Conservation (phyloP, 1,139 yeast species). For the Eremothecium cymbalariae region DNA sequence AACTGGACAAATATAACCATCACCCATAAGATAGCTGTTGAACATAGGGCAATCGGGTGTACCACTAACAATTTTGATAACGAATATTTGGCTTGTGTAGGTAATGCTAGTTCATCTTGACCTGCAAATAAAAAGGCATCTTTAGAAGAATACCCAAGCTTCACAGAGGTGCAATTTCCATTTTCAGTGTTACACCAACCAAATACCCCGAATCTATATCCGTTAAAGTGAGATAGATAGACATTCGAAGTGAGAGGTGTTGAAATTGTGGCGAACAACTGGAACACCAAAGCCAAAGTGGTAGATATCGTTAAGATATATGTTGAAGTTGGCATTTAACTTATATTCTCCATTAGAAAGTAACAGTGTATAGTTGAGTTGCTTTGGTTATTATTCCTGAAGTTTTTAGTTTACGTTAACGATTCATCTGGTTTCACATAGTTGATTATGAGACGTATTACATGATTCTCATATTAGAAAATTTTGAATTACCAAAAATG, state of each 20-base stretch:
- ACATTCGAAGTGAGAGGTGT: conserved; percentile 49
- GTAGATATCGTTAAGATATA: neutral
- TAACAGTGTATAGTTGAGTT: no score
- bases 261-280: conserved; percentile 29
- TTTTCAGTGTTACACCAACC: conserved; percentile 53
- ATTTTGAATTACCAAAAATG: no score
- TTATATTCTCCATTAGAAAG: no score
- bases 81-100: conserved; percentile 54
- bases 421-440: no score
- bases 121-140: conserved; percentile 29
- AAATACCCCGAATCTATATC: conserved; percentile 68
- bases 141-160: conserved; percentile 40
- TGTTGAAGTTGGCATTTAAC: neutral
- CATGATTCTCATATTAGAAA: no score
- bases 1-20: conserved; percentile 36
- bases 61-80: conserved; percentile 67
- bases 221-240: conserved; percentile 41
- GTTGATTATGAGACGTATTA: no score
- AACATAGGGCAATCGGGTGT: conserved; percentile 73
- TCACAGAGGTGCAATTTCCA: conserved; percentile 38
- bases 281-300: conserved; percentile 16
- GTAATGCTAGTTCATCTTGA: conserved; percentile 36
- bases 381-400: no score
- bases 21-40: conserved; percentile 40
- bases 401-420: no score